These are phyloP conservation scores for Hypoxylon sp. DNA, from an alignment of 2,329 filamentous ascomycete species.

Conservation along the genomic window DNA sequence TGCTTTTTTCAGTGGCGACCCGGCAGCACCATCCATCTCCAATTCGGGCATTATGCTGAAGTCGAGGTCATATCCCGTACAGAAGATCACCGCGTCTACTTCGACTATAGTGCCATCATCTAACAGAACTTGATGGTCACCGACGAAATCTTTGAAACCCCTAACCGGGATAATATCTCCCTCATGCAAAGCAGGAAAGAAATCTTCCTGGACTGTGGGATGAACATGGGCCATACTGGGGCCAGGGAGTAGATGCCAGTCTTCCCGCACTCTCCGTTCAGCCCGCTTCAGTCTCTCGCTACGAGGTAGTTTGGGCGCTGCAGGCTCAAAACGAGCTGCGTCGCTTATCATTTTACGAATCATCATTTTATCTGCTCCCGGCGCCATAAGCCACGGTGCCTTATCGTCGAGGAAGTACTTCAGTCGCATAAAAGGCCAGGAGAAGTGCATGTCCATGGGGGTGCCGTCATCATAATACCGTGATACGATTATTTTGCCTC, in stretches of 20 bases:
- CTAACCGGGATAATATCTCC: conserved; percentile 36
- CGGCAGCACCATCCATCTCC: conserved; percentile 44
- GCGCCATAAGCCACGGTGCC: conserved; percentile 31
- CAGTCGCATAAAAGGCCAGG: conserved; percentile 41
- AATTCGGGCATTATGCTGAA: conserved; percentile 45
- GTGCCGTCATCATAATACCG: conserved; percentile 39
- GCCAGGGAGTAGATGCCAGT: conserved; percentile 39
- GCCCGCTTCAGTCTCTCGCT: conserved; percentile 30
- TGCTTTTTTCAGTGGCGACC: conserved; percentile 28
- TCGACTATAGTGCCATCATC: conserved; percentile 33
- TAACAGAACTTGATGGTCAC: conserved; percentile 34
- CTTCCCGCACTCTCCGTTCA: conserved; percentile 26
- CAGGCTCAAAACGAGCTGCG: conserved; percentile 38
- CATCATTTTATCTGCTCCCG: conserved; percentile 36
- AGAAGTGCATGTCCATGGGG: conserved; percentile 35
- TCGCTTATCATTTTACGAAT: conserved; percentile 42
- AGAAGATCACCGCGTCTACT: conserved; percentile 45
- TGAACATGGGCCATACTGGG: conserved; percentile 40
- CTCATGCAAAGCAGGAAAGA: conserved; percentile 39
- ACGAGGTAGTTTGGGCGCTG: not conserved
- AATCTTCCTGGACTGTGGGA: conserved; percentile 44
- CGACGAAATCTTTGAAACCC: conserved; percentile 43
- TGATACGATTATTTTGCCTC: conserved; percentile 38
- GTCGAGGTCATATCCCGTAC: conserved; percentile 44
- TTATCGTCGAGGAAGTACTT: conserved; percentile 45